Percentiles rank a stretch among this genome's conserved stretches.
phyloP scores from a whole-genome alignment of 169 alveolate genomes.

The Sarcocystis neurona region DNA sequence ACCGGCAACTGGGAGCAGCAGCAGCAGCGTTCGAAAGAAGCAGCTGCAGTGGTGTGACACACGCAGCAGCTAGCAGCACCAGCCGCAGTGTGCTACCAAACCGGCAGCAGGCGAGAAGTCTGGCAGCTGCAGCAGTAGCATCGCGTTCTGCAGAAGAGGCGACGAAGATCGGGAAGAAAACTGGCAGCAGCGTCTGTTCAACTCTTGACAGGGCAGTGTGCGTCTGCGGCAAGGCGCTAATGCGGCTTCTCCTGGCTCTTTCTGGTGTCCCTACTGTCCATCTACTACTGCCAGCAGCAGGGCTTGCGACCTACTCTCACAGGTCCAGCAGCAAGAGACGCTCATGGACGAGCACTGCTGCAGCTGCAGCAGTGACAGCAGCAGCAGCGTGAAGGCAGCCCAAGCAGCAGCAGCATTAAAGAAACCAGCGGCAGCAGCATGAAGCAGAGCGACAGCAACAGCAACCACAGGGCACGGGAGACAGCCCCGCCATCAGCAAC shows the following conservation, averaged over 20 bases:
- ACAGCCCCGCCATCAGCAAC: constrained; percentile 1
- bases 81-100: constrained; percentile 1
- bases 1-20: neutral
- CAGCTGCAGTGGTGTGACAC: neutral
- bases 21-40: neutral
- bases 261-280: constrained; percentile 26
- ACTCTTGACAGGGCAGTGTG: neutral
- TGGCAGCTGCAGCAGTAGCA: constrained; percentile 26
- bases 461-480: constrained; percentile 24
- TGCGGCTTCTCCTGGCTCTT: neutral
- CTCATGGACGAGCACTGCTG: constrained; percentile 11
- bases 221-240: neutral
- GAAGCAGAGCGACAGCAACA: constrained; percentile 5
- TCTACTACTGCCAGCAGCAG: constrained; percentile 29
- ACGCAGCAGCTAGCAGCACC: neutral
- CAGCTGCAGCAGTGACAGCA: constrained; percentile 38
- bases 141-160: neutral
- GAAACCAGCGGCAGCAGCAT: constrained; percentile 41
- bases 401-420: neutral
- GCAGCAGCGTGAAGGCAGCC: constrained; percentile 13
- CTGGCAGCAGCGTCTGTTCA: neutral
- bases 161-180: neutral
- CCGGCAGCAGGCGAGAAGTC: neutral
- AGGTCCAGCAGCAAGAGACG: no score
- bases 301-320: no score